phyloP scores from a whole-genome alignment of 305 asterid genomes.

The Solanum hybrid region DNA sequence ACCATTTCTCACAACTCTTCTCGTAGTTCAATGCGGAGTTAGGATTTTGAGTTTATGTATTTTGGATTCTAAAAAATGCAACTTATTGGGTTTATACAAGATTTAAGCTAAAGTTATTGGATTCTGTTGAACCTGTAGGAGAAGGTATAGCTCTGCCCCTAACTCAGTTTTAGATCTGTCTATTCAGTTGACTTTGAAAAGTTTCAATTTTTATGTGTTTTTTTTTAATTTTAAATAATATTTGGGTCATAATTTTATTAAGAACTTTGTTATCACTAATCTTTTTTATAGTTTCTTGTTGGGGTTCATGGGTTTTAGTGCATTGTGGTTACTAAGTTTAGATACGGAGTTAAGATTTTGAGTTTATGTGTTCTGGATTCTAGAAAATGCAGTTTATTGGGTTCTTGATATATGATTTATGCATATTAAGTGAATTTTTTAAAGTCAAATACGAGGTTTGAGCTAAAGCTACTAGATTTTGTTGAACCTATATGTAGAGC shows the following conservation, averaged over 20 bases:
- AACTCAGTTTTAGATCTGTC: background rate
- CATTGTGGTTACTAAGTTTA: background rate
- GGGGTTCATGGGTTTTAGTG: background rate
- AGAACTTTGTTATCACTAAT: background rate
- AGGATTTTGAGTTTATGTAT: background rate
- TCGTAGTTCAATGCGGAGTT: background rate
- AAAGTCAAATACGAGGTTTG: background rate
- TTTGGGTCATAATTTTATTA: background rate
- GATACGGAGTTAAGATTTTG: background rate
- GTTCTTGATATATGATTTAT: background rate
- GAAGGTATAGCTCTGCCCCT: background rate
- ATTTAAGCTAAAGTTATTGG: background rate
- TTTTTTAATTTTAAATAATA: background rate
- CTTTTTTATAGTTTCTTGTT: background rate
- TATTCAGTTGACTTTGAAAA: background rate
- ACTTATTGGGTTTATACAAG: background rate
- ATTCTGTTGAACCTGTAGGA: rapidly evolving
- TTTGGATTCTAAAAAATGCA: background rate
- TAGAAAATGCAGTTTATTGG: background rate
- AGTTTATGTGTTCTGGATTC: background rate
- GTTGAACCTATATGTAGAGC: background rate
- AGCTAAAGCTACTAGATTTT: background rate
- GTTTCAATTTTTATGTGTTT: background rate
- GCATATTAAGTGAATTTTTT: background rate
- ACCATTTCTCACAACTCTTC: background rate